These are phyloP conservation scores for Boeremia exigua DNA, from an alignment of 2,329 filamentous ascomycete genomes.

Conservation along the genomic window DNA sequence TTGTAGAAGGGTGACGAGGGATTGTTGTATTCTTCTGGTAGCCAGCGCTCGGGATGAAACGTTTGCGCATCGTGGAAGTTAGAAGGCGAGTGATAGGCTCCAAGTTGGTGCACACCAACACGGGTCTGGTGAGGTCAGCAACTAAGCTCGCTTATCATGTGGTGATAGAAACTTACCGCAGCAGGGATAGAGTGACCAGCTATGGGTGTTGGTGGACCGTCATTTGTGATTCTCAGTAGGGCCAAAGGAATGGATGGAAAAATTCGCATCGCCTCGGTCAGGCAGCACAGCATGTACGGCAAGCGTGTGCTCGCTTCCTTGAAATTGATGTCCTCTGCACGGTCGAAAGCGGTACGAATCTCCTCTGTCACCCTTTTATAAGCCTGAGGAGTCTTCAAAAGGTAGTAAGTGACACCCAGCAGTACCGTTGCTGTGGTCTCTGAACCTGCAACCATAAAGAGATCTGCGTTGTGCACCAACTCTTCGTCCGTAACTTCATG, in stretches of 20 bases:
- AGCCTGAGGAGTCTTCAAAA: constrained; percentile 18
- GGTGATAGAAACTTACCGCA: background rate
- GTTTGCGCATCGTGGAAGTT: constrained; percentile 19
- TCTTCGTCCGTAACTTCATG: constrained; percentile 15
- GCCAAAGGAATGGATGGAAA: constrained; percentile 17
- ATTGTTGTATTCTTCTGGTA: constrained; percentile 8
- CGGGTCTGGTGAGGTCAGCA: constrained; percentile 4
- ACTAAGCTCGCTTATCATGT: background rate
- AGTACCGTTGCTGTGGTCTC: constrained; percentile 33
- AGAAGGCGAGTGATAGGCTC: constrained; percentile 14
- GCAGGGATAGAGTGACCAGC: constrained; percentile 15
- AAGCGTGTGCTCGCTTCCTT: constrained; percentile 3
- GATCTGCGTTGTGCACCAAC: constrained; percentile 13
- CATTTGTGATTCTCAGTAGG: constrained; percentile 1
- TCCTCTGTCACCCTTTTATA: constrained; percentile 19
- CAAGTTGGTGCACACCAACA: constrained; percentile 21
- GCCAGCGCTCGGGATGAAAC: constrained; percentile 23
- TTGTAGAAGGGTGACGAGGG: constrained; percentile 22
- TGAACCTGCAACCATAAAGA: constrained; percentile 29
- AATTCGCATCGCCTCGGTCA: constrained; percentile 10
- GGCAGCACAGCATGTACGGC: constrained; percentile 15
- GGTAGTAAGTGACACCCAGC: constrained; percentile 20
- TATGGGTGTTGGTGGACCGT: constrained; percentile 3
- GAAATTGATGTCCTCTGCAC: constrained; percentile 23
- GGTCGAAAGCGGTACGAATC: constrained; percentile 23